Conservation (phyloP, 352 stramenopile species). For the Thraustotheca clavata region DNA sequence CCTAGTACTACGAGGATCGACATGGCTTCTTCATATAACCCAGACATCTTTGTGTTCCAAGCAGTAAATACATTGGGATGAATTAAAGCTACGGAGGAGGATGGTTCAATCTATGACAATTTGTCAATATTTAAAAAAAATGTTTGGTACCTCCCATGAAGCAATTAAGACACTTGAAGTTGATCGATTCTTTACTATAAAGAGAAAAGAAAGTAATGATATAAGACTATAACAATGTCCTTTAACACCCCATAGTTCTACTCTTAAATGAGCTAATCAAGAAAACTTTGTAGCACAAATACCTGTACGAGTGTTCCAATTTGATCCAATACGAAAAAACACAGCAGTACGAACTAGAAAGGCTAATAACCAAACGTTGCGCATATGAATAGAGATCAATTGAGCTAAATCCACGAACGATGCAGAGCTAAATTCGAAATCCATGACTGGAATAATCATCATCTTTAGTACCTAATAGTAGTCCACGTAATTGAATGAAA, state of each 20-base stretch:
- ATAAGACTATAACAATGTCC: neutral
- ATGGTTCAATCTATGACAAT: neutral
- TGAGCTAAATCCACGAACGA: neutral
- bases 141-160: neutral
- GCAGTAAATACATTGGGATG: neutral
- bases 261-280: neutral
- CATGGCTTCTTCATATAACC: neutral
- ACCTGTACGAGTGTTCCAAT: neutral
- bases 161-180: neutral
- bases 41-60: slow-evolving; percentile 1
- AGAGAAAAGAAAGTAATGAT: neutral
- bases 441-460: neutral
- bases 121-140: neutral
- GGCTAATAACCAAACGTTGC: slow-evolving; percentile 33
- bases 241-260: slow-evolving; percentile 1
- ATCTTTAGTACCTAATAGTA: neutral
- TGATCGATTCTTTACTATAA: neutral
- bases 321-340: neutral
- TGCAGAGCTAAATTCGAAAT: neutral
- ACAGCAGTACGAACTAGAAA: slow-evolving; percentile 11
- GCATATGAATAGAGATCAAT: slow-evolving; percentile 30
- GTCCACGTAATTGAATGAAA: slow-evolving; percentile 18
- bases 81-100: neutral
- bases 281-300: neutral
- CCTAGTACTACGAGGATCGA: slow-evolving; percentile 1